Base-by-base conservation (phyloP, 202 grass and related monocot species). In the Hordeum pubiflorum region DNA sequence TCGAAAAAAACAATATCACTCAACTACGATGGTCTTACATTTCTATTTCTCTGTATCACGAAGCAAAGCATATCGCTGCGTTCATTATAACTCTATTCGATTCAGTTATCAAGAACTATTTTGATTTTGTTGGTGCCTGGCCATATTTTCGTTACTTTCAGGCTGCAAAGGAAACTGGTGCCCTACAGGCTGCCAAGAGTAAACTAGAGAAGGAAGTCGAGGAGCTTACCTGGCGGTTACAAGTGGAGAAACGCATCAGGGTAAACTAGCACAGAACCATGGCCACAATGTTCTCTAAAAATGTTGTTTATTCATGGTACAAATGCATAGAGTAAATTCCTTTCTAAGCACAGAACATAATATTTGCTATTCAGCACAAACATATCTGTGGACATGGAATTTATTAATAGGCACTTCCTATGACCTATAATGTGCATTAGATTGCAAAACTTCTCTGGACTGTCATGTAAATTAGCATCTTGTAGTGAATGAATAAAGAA, bases 121-220 rank as follows among this genome's bases (percentile, higher is more conserved):
- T 37, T 80, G 41, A 62, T 73, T 50, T 69, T 46, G 74, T 74
- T 77, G 27, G 10, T 52, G 50, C 64, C 3, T 83, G 50, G 52
- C 6, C 39, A 66, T 21, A 43, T 86, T 33, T 39, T 54, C 74
- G 46, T 77, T 81, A 70, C 68, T 82, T 85, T 84, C 59, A 99
- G 96, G 92, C 96, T 84, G 89, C 96, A 85, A 99, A 84, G 69
- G 96, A 99, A 91, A 93, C 96, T 58, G 96, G 96, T 61, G 92
- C 90, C 79, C 80, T 96, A 40, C 92, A 96, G 65, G 90, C 87
- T 89, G 92, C 96, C 78, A 99, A 99, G 82, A 91, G 85, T 82
- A 93, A 91, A 85, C 77, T 99, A 81, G 96, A 99, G 89, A 99
- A 99, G 83, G 86, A 93, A 87, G 92, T 99, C 15, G 92, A 99